Conservation (phyloP, 1,139 yeast genomes). For the Hyphopichia fennica region DNA sequence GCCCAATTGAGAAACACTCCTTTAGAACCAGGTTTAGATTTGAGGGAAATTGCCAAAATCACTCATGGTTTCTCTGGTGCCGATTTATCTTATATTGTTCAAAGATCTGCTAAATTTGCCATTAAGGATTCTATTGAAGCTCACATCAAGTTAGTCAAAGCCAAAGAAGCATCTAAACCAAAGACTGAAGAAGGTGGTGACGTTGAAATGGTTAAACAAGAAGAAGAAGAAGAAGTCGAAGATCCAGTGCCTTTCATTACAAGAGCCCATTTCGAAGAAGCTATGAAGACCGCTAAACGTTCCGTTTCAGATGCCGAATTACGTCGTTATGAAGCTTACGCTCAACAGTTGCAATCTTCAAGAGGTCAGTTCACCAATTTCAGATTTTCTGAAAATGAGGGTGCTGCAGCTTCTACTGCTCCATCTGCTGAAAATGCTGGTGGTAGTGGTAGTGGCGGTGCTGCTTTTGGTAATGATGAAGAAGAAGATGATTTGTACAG, state of each 20-base stretch:
- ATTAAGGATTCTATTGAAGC: slow-evolving; percentile 98
- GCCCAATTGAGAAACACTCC: slow-evolving; percentile 99
- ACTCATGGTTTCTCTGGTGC: slow-evolving; percentile 99
- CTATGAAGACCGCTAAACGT: slow-evolving; percentile 98
- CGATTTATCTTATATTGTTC: slow-evolving; percentile 94
- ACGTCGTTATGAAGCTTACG: slow-evolving; percentile 98
- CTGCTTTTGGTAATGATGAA: slow-evolving; percentile 66
- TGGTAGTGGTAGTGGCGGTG: slow-evolving; percentile 18
- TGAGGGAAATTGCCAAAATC: slow-evolving; percentile 84
- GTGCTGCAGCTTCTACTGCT: slow-evolving; percentile 35
- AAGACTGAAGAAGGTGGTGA: slow-evolving; percentile 54
- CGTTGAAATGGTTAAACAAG: slow-evolving; percentile 56
- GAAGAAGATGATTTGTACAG: slow-evolving; percentile 95
- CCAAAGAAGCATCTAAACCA: slow-evolving; percentile 36
- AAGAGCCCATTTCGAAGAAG: slow-evolving; percentile 93
- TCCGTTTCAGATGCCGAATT: slow-evolving; percentile 96
- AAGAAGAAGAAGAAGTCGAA: slow-evolving; percentile 62
- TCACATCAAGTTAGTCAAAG: slow-evolving; percentile 53
- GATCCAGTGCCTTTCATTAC: slow-evolving; percentile 97
- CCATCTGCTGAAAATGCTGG: slow-evolving; percentile 14
- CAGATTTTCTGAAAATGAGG: slow-evolving; percentile 60
- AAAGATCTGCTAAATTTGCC: slow-evolving; percentile 98
- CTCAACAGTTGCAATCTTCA: slow-evolving; percentile 93
- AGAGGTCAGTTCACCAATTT: slow-evolving; percentile 88
- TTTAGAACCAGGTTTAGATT: slow-evolving; percentile 92